phyloP scores from a whole-genome alignment of 2,329 filamentous ascomycete species.

The Microdochium bolleyi region DNA sequence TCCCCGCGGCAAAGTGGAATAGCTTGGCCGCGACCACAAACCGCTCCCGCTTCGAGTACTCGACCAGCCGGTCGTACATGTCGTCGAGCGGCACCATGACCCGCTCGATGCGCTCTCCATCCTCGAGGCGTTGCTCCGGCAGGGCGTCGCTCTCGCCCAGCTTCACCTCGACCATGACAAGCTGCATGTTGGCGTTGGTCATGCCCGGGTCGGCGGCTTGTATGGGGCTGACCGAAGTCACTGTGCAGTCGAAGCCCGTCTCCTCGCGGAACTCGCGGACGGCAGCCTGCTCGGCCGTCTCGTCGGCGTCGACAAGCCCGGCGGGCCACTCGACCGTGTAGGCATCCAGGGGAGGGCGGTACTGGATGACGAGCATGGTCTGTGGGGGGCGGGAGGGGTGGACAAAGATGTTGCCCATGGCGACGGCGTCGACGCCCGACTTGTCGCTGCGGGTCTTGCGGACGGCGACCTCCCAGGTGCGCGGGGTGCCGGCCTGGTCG shows the following conservation, averaged over 20 bases:
- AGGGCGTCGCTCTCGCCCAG: conserved; percentile 36
- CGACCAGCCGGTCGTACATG: conserved; percentile 44
- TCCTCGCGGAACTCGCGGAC: conserved; percentile 47
- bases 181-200: conserved; percentile 52
- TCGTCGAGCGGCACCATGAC: conserved; percentile 48
- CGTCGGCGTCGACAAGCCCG: conserved; percentile 41
- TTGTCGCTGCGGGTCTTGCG: conserved; percentile 45
- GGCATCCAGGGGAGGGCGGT: conserved; percentile 40
- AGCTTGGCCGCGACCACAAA: conserved; percentile 47
- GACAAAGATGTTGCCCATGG: conserved; percentile 52
- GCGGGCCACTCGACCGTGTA: conserved; percentile 47
- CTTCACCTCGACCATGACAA: conserved; percentile 51
- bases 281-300: conserved; percentile 42
- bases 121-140: conserved; percentile 51
- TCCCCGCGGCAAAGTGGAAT: conserved; percentile 52
- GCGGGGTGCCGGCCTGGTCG: conserved; percentile 43
- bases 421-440: conserved; percentile 50
- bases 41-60: conserved; percentile 36
- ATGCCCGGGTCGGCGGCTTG: conserved; percentile 51
- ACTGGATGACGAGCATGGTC: conserved; percentile 44
- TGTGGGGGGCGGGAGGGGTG: conserved; percentile 32
- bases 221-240: conserved; percentile 39
- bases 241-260: conserved; percentile 45
- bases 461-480: conserved; percentile 53
- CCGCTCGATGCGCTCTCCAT: conserved; percentile 54